These are phyloP conservation scores for Colletotrichum cereale DNA, from an alignment of 2,329 filamentous ascomycete species.

Conservation along the genomic window DNA sequence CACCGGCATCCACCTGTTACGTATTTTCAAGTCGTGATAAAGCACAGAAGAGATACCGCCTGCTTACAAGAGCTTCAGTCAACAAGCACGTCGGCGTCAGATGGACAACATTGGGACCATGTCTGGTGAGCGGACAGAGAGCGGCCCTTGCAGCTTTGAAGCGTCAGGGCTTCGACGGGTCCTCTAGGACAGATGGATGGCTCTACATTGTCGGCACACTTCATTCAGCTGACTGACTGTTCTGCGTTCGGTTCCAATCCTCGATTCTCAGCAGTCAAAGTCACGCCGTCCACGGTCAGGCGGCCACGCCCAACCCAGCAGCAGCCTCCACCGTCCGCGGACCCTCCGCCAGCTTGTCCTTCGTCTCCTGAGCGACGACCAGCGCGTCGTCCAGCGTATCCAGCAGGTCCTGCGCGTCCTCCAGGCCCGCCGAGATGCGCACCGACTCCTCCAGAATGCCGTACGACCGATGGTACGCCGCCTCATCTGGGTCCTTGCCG, in stretches of 20 bases:
- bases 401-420: slow-evolving; percentile 56
- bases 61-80: too few species aligned
- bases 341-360: slow-evolving; percentile 48
- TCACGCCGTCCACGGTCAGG: background rate
- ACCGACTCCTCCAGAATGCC: slow-evolving; percentile 57
- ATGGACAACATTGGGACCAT: too few species aligned
- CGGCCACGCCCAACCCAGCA: slow-evolving; percentile 21
- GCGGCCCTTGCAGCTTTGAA: background rate
- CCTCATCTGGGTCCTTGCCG: slow-evolving; percentile 53
- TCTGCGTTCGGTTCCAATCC: background rate
- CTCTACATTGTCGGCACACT: background rate
- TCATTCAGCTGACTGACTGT: background rate
- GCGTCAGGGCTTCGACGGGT: background rate
- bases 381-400: slow-evolving; percentile 54
- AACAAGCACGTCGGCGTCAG: too few species aligned
- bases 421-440: slow-evolving; percentile 61
- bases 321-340: slow-evolving; percentile 20
- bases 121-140: too few species aligned
- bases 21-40: too few species aligned
- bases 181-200: background rate
- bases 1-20: too few species aligned
- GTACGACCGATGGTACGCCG: slow-evolving; percentile 52
- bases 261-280: background rate
- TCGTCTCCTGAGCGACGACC: slow-evolving; percentile 57
- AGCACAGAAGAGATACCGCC: too few species aligned